These are phyloP conservation scores for Pythium sp. DNA, from an alignment of 352 stramenopile species.

Conservation along the genomic window DNA sequence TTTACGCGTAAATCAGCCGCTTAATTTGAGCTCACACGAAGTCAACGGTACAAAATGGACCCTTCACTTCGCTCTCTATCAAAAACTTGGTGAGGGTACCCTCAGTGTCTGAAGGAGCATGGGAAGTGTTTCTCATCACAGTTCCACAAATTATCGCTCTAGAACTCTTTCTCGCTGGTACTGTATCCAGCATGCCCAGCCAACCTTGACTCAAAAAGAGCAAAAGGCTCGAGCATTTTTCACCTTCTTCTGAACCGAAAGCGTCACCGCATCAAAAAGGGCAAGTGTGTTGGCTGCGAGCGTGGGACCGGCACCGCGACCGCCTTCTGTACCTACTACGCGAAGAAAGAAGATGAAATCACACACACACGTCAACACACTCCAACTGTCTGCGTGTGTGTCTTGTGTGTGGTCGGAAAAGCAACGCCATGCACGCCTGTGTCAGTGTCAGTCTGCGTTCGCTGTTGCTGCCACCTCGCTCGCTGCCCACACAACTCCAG, in stretches of 20 bases:
- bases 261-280: not conserved
- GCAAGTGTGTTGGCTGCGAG: not conserved
- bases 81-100: not conserved
- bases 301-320: not conserved
- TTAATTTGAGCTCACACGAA: not conserved
- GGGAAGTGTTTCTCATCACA: too few species aligned
- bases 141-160: too few species aligned
- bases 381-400: not conserved
- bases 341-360: not conserved
- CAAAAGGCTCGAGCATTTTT: not conserved
- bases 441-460: not conserved
- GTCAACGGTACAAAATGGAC: not conserved
- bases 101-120: not conserved
- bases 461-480: not conserved
- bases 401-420: not conserved
- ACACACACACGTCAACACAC: not conserved
- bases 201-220: not conserved
- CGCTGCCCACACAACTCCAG: not conserved
- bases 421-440: not conserved
- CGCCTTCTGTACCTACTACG: not conserved
- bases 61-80: not conserved
- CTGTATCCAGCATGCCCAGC: not conserved
- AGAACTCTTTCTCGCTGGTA: not conserved
- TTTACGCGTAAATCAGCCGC: not conserved
- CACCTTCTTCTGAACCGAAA: not conserved